A percentile compares a stretch with the other conserved stretches of the same genome.
phyloP scores from a whole-genome alignment of 306 rosid species.

The Begonia peltatifolia region DNA sequence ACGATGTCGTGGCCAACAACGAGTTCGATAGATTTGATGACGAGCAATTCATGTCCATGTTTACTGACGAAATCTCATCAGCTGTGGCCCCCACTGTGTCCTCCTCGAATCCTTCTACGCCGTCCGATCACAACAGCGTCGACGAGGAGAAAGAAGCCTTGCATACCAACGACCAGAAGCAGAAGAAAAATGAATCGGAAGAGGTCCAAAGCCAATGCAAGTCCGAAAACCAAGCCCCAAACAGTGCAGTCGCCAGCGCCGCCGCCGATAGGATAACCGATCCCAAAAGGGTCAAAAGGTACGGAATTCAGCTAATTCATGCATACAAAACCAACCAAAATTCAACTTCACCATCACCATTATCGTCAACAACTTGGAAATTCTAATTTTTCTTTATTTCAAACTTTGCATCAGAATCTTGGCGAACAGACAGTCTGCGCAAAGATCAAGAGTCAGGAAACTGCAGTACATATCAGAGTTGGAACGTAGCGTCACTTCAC shows the following conservation, averaged over 20 bases:
- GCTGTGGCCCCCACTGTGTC: constrained; percentile 23
- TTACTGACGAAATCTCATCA: constrained; percentile 37
- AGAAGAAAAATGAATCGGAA: constrained; percentile 39
- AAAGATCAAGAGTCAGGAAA: constrained; percentile 92
- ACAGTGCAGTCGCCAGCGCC: constrained; percentile 7
- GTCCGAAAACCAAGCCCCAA: constrained; percentile 20
- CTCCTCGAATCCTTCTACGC: constrained; percentile 60
- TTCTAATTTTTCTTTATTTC: background rate
- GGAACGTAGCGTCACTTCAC: constrained; percentile 76
- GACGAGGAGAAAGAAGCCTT: constrained; percentile 32
- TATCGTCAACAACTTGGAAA: too few relatives aligned
- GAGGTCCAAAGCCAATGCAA: constrained; percentile 55
- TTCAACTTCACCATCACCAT: too few relatives aligned
- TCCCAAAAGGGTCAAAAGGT: constrained; percentile 95
- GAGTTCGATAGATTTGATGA: constrained; percentile 73
- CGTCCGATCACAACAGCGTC: constrained; percentile 68
- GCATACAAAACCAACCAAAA: too few relatives aligned
- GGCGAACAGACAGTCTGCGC: constrained; percentile 98
- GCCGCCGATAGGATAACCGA: constrained; percentile 45
- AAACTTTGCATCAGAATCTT: constrained; percentile 42
- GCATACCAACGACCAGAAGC: constrained; percentile 4
- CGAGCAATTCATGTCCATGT: constrained; percentile 81
- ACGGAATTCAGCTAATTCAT: background rate
- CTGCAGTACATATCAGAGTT: constrained; percentile 92
- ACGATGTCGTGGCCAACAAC: background rate